A percentile compares a stretch with the other conserved stretches of the same genome.
Evolutionary conservation across 2,329 filamentous ascomycete genomes (phyloP).

Genomic region (Xylaria sp.): DNA sequence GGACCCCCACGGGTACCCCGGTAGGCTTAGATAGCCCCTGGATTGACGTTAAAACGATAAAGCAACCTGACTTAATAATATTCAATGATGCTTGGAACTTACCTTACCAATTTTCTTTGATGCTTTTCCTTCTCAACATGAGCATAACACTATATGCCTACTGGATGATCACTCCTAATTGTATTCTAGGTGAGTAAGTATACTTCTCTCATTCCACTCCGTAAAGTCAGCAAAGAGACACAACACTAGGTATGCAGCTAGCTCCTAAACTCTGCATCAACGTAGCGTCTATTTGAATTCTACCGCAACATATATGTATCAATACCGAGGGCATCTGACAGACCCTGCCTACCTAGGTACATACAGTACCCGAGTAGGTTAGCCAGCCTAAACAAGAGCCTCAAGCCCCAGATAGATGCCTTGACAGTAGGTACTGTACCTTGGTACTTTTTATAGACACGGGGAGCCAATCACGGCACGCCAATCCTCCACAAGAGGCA

Average conservation of each 20-base stretch:
- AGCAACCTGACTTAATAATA: background rate
- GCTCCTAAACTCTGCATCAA: background rate
- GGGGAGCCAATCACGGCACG: slow-evolving; percentile 25
- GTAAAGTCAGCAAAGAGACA: background rate
- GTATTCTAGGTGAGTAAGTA: background rate
- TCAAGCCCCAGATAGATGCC: background rate
- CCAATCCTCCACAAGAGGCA: slow-evolving; percentile 35
- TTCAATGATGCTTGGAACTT: background rate
- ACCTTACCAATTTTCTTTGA: background rate
- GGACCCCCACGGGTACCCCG: no score
- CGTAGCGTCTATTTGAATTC: background rate
- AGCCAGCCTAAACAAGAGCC: background rate
- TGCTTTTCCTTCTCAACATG: background rate
- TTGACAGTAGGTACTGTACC: background rate
- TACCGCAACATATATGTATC: background rate
- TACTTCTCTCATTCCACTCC: background rate
- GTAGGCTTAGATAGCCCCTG: background rate
- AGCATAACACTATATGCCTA: background rate
- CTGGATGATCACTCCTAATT: background rate
- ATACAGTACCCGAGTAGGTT: no score
- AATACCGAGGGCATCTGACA: background rate
- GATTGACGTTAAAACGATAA: background rate
- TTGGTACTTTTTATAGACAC: background rate
- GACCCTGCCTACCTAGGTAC: background rate
- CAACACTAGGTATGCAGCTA: background rate